phyloP scores from a whole-genome alignment of 768 basidiomycete species.

The Phallus indusiatus region DNA sequence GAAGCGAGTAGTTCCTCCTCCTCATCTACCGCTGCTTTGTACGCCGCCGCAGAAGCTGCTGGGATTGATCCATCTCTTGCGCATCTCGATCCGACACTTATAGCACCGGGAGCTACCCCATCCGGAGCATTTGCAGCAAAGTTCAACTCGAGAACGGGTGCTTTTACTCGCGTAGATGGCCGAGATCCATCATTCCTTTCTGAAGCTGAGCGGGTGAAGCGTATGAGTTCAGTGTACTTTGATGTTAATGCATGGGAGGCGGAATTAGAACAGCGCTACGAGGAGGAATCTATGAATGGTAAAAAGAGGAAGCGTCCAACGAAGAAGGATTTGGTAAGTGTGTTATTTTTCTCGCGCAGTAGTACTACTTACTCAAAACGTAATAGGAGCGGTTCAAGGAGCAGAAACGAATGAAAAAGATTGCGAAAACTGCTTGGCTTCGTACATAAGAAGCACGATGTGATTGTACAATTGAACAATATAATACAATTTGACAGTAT shows the following conservation, averaged over 20 bases:
- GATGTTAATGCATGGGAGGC: conserved; percentile 75
- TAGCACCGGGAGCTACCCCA: conserved; percentile 21
- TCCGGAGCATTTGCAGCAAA: conserved; percentile 30
- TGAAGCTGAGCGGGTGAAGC: conserved; percentile 75
- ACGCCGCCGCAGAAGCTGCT: conserved; percentile 63
- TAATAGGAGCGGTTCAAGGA: conserved; percentile 75
- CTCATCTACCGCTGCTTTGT: conserved; percentile 31
- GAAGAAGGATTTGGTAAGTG: conserved; percentile 76
- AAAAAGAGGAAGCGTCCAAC: conserved; percentile 72
- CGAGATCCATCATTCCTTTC: conserved; percentile 62
- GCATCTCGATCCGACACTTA: conserved; percentile 66
- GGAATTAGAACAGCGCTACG: conserved; percentile 43
- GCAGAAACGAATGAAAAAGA: conserved; percentile 71
- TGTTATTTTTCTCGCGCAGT: conserved; percentile 32
- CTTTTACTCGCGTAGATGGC: conserved; percentile 42
- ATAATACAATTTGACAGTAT: conserved; percentile 29
- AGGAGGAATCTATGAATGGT: conserved; percentile 39
- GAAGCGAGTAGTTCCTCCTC: conserved; percentile 13
- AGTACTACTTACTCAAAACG: conserved; percentile 6
- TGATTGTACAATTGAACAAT: conserved; percentile 12
- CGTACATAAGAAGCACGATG: conserved; percentile 40
- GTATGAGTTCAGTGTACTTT: conserved; percentile 86
- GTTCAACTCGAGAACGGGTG: conserved; percentile 63
- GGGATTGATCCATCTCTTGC: conserved; percentile 82
- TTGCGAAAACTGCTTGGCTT: conserved; percentile 83